Conservation (phyloP, 78 protist species). For the Polysphondylium violaceum region DNA sequence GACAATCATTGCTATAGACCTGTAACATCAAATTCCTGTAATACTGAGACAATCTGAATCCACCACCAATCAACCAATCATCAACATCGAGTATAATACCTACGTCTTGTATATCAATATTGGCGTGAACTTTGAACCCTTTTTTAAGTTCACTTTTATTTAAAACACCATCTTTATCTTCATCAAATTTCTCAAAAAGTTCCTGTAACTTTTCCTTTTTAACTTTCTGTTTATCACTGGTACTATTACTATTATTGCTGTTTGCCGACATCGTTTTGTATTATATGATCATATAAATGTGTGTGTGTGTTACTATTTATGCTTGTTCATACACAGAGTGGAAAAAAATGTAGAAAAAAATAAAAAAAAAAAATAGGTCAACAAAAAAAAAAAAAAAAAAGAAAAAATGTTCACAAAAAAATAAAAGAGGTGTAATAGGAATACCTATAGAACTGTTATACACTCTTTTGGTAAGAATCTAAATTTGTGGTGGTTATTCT, state of each 20-base stretch:
- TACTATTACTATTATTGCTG: slow-evolving; percentile 30
- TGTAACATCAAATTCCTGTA: no score
- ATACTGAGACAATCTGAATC: no score
- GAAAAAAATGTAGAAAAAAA: no score
- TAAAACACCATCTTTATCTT: slow-evolving; percentile 56
- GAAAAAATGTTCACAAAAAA: background rate
- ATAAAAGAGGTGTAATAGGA: background rate
- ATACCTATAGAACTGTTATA: no score
- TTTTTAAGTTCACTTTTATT: slow-evolving; percentile 32
- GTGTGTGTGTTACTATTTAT: slow-evolving; percentile 7
- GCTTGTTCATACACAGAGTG: no score
- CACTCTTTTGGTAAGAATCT: no score
- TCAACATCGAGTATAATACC: background rate
- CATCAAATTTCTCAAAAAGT: slow-evolving; percentile 56
- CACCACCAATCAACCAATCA: no score
- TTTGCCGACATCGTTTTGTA: background rate
- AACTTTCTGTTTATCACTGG: background rate
- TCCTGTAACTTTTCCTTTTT: slow-evolving; percentile 21
- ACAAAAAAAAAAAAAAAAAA: background rate
- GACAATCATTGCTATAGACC: no score
- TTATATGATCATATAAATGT: background rate
- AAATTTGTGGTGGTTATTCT: no score
- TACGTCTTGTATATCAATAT: slow-evolving; percentile 51
- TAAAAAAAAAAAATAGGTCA: background rate
- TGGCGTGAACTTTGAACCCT: slow-evolving; percentile 47